phyloP scores from a whole-genome alignment of 2,329 filamentous ascomycete genomes.

The Neodidymelliopsis sp. region DNA sequence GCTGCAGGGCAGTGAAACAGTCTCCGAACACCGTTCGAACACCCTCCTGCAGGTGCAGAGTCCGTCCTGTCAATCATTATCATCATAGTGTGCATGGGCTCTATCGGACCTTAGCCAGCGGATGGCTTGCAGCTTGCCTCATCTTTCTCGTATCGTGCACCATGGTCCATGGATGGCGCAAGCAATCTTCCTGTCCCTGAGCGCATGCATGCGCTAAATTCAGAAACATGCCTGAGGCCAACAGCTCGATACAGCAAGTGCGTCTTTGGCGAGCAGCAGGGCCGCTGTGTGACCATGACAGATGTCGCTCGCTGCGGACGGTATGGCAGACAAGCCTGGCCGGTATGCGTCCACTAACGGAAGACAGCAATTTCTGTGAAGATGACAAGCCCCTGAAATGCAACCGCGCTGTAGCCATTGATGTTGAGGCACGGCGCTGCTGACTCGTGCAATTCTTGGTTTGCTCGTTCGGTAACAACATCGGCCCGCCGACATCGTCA shows the following conservation, averaged over 20 bases:
- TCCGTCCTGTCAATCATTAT: constrained; percentile 13
- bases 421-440: background rate
- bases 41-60: constrained; percentile 10
- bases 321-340: constrained; percentile 9
- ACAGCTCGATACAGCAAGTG: constrained; percentile 8
- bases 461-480: background rate
- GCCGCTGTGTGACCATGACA: constrained; percentile 12
- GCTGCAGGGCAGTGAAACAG: constrained; percentile 16
- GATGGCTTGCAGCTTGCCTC: constrained; percentile 12
- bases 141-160: background rate
- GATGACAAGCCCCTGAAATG: constrained; percentile 11
- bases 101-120: constrained; percentile 11
- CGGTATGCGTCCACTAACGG: constrained; percentile 1
- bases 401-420: constrained; percentile 1
- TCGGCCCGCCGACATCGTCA: constrained; percentile 8
- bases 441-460: constrained; percentile 8
- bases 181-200: constrained; percentile 12
- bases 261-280: constrained; percentile 8
- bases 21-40: constrained; percentile 16
- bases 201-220: constrained; percentile 4
- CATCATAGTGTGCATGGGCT: constrained; percentile 9
- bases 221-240: constrained; percentile 11
- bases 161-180: constrained; percentile 7
- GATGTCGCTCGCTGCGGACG: constrained; percentile 14
- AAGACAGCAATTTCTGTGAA: constrained; percentile 1